A percentile compares a stretch with the other conserved stretches of the same genome.
phyloP scores from a whole-genome alignment of 2,329 filamentous ascomycete genomes.

The Paracorniculantispora psalliotae region DNA sequence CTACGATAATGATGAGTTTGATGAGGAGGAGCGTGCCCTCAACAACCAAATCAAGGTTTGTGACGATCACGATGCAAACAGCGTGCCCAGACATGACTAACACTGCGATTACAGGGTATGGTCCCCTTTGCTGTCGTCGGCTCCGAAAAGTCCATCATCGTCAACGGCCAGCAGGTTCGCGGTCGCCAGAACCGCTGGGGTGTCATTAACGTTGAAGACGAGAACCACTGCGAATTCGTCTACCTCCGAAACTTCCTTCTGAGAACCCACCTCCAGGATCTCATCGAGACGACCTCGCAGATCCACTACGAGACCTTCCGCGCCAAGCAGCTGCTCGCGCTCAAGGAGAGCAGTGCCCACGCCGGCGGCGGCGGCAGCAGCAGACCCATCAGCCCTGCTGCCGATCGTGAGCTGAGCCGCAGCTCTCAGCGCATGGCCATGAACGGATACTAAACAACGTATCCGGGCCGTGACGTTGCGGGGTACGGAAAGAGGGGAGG shows the following conservation, averaged over 20 bases:
- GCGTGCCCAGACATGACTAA: conserved; percentile 28
- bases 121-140: conserved; percentile 97
- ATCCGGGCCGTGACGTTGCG: neutral
- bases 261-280: conserved; percentile 94
- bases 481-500: neutral
- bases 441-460: conserved; percentile 82
- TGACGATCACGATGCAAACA: neutral
- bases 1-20: conserved; percentile 98
- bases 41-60: conserved; percentile 95
- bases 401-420: conserved; percentile 92
- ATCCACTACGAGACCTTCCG: conserved; percentile 99
- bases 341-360: conserved; percentile 96
- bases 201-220: conserved; percentile 98
- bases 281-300: conserved; percentile 98
- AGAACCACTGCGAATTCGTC: conserved; percentile 99
- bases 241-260: conserved; percentile 98
- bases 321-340: conserved; percentile 93
- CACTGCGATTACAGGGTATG: conserved; percentile 58
- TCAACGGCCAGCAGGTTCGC: conserved; percentile 94
- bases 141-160: conserved; percentile 95
- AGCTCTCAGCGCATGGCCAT: conserved; percentile 96
- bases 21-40: conserved; percentile 89
- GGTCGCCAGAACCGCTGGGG: conserved; percentile 99
- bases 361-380: conserved; percentile 62
- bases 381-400: conserved; percentile 89